Evolutionary conservation across 176 grass and related monocot genomes (phyloP).

Genomic region (Poa pratensis): DNA sequence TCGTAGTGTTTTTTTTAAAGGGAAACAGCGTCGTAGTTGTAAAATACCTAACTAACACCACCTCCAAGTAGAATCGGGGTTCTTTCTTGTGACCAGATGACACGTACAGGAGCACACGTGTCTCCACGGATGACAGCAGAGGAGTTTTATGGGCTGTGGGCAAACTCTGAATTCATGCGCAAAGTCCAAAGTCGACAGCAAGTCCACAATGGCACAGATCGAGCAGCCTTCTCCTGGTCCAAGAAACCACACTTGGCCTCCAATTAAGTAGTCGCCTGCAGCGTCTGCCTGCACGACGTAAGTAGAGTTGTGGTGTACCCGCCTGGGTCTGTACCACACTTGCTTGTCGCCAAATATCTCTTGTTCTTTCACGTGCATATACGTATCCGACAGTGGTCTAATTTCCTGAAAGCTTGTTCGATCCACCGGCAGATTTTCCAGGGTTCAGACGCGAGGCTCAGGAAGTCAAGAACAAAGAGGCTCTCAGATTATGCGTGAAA

Average conservation of each 20-base stretch:
- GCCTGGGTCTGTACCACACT: background rate
- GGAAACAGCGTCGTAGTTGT: too few relatives aligned
- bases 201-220: background rate
- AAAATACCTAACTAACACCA: too few relatives aligned
- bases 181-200: background rate
- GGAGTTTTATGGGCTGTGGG: too few relatives aligned
- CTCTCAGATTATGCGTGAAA: slow-evolving; percentile 19
- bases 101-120: too few relatives aligned
- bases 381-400: background rate
- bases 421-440: slow-evolving; percentile 42
- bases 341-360: background rate
- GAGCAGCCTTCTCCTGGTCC: background rate
- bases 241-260: slow-evolving; percentile 15
- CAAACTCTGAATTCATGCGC: background rate
- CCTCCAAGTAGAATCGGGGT: too few relatives aligned
- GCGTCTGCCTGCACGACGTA: background rate
- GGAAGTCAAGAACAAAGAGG: background rate
- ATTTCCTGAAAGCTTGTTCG: background rate
- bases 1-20: too few relatives aligned
- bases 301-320: too few relatives aligned
- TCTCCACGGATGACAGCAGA: background rate
- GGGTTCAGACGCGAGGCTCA: background rate
- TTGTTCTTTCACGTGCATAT: slow-evolving; percentile 7
- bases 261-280: slow-evolving; percentile 21
- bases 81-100: too few relatives aligned